A percentile compares a stretch with the other conserved stretches of the same genome.
phyloP scores from a whole-genome alignment of 345 rosid species.

The Durio zibethinus region DNA sequence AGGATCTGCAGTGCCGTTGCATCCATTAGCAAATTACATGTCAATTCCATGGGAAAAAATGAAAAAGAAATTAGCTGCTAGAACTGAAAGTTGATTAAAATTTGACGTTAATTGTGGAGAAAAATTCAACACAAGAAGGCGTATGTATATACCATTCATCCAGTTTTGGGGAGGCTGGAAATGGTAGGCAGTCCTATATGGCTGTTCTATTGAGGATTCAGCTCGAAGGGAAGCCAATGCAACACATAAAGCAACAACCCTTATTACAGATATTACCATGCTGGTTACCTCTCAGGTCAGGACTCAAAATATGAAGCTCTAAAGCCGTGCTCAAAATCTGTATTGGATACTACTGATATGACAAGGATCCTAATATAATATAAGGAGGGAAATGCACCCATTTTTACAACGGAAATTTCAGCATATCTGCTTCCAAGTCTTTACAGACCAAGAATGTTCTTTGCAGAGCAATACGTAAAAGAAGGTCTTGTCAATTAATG shows the following conservation, averaged over 20 bases:
- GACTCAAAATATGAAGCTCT: neutral
- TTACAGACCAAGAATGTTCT: neutral
- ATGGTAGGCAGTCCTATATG: neutral
- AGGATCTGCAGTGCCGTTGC: neutral
- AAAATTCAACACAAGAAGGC: neutral
- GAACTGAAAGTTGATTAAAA: neutral
- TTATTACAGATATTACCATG: neutral
- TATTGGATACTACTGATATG: neutral
- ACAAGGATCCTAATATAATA: neutral
- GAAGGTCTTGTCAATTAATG: neutral
- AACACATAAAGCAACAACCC: neutral
- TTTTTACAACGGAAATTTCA: neutral
- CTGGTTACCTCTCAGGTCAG: neutral
- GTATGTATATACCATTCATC: conserved; percentile 2
- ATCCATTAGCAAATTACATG: conserved; percentile 3
- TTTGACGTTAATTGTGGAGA: neutral
- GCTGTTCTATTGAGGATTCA: neutral
- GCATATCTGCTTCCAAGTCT: too few species aligned
- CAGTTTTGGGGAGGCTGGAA: neutral
- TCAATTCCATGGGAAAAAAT: neutral
- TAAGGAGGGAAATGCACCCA: neutral
- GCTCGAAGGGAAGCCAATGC: neutral
- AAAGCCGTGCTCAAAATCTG: neutral
- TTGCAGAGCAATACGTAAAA: neutral
- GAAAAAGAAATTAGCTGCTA: neutral